phyloP scores from a whole-genome alignment of 225 moss, liverwort and hornwort species.

The Pseudoscleropodium purum region DNA sequence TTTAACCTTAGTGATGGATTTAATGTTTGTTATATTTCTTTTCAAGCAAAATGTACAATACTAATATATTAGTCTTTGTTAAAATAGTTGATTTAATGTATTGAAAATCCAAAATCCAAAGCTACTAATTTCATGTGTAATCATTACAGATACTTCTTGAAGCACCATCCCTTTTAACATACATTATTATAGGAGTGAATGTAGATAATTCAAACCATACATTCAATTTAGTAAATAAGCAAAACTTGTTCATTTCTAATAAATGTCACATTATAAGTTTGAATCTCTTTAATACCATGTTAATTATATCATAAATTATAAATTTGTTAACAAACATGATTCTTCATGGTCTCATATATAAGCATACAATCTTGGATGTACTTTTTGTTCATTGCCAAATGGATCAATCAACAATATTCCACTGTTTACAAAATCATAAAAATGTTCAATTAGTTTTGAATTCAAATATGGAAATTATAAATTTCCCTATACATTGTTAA shows the following conservation, averaged over 20 bases:
- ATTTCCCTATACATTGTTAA: fast-evolving
- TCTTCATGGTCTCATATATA: background rate
- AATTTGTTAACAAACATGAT: background rate
- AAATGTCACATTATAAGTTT: fast-evolving
- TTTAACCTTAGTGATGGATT: background rate
- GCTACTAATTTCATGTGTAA: too few species aligned
- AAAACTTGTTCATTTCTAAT: too few species aligned
- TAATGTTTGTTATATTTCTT: background rate
- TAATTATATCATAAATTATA: fast-evolving
- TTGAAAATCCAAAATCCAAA: background rate
- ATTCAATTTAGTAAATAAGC: background rate
- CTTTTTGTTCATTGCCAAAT: background rate
- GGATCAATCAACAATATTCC: background rate
- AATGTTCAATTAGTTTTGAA: background rate
- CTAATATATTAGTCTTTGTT: fast-evolving
- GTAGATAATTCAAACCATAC: fast-evolving
- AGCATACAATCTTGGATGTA: background rate
- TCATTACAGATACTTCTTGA: background rate
- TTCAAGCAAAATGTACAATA: background rate
- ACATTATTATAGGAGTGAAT: fast-evolving
- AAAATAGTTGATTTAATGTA: fast-evolving
- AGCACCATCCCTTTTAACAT: fast-evolving
- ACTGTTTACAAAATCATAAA: background rate
- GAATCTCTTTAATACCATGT: fast-evolving
- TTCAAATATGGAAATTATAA: fast-evolving